phyloP scores from a whole-genome alignment of 768 basidiomycete genomes.

The Collybia nuda region DNA sequence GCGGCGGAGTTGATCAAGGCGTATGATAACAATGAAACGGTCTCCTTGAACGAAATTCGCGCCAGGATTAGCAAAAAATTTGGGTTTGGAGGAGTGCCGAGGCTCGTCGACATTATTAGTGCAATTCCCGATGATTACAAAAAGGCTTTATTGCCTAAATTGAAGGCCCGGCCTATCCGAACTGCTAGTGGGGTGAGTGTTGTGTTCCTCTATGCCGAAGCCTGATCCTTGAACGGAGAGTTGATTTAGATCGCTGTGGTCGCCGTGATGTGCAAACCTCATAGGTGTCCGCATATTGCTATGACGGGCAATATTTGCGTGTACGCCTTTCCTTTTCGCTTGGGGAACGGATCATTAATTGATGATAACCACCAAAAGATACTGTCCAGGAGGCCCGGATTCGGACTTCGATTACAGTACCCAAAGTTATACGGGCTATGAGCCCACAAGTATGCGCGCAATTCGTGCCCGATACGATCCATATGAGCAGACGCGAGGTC shows the following conservation, averaged over 20 bases:
- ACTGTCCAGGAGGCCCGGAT: conserved; percentile 98
- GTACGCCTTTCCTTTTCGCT: conserved; percentile 43
- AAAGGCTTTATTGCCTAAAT: conserved; percentile 83
- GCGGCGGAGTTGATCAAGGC: conserved; percentile 92
- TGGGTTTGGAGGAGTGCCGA: conserved; percentile 81
- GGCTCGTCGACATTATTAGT: conserved; percentile 96
- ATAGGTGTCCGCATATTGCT: conserved; percentile 98
- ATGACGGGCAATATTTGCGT: conserved; percentile 99
- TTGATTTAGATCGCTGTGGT: conserved; percentile 87
- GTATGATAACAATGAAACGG: conserved; percentile 71
- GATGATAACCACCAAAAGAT: conserved; percentile 41
- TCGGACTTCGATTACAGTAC: conserved; percentile 99
- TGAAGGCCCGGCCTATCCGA: conserved; percentile 91
- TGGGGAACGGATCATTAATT: not conserved
- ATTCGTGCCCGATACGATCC: conserved; percentile 95
- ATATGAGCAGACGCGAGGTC: conserved; percentile 93
- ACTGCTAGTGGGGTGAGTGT: conserved; percentile 90
- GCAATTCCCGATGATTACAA: conserved; percentile 98
- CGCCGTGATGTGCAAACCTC: conserved; percentile 99
- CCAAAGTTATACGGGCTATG: conserved; percentile 92
- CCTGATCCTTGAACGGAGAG: not conserved
- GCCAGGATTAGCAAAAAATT: conserved; percentile 89
- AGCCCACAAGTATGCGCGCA: conserved; percentile 98
- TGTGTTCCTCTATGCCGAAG: not conserved
- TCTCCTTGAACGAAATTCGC: conserved; percentile 88